phyloP scores from a whole-genome alignment of 768 basidiomycete species.

The Arthromyces matolae region DNA sequence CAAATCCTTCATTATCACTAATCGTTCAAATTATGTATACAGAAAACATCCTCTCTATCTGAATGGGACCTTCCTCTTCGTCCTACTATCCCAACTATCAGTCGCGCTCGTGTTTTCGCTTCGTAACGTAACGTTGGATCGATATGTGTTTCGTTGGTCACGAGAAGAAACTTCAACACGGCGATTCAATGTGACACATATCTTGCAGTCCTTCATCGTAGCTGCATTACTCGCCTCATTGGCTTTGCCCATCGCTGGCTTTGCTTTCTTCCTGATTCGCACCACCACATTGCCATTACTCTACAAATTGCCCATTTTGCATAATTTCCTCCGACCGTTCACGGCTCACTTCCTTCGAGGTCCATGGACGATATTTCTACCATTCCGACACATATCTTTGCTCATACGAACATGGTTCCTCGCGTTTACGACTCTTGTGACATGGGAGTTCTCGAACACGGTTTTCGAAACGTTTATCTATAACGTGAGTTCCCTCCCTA shows the following conservation, averaged over 20 bases:
- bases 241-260: conserved; percentile 33
- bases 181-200: conserved; percentile 14
- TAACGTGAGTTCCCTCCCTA: conserved; percentile 39
- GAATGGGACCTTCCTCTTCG: conserved; percentile 63
- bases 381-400: conserved; percentile 41
- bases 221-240: conserved; percentile 38
- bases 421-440: conserved; percentile 45
- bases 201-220: conserved; percentile 32
- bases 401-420: conserved; percentile 48
- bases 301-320: conserved; percentile 52
- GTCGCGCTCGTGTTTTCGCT: conserved; percentile 46
- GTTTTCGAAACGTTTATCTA: conserved; percentile 59
- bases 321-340: conserved; percentile 52
- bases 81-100: conserved; percentile 49
- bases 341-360: conserved; percentile 60
- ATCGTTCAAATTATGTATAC: neutral
- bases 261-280: conserved; percentile 48
- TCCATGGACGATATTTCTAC: conserved; percentile 50
- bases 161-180: conserved; percentile 10
- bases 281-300: conserved; percentile 47
- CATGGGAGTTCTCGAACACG: conserved; percentile 62
- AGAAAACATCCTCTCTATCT: conserved; percentile 76
- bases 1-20: neutral
- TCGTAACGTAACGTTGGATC: conserved; percentile 61
- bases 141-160: conserved; percentile 47